A percentile compares a stretch with the other conserved stretches of the same genome.
Conservation (phyloP, 2,329 filamentous ascomycete species). For the Pseudocercospora cruenta region DNA sequence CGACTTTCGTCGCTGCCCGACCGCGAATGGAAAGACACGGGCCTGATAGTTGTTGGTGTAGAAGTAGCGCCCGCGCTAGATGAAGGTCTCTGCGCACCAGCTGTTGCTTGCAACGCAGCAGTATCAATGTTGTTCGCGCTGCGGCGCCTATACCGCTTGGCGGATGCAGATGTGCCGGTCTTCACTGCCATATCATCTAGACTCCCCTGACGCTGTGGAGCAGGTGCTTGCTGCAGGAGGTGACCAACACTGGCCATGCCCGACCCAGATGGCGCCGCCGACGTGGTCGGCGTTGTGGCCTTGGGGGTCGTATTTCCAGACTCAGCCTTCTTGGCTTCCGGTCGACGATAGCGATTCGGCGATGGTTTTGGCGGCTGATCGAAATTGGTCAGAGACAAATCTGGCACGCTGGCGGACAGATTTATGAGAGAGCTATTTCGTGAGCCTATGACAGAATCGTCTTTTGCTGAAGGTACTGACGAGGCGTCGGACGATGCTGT, state of each 20-base stretch:
- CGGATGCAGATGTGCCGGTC: constrained; percentile 63
- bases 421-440: constrained; percentile 47
- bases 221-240: constrained; percentile 39
- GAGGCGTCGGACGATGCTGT: constrained; percentile 56
- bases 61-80: constrained; percentile 35
- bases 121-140: constrained; percentile 72
- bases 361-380: constrained; percentile 67
- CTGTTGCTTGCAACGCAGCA: constrained; percentile 31
- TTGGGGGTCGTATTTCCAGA: constrained; percentile 46
- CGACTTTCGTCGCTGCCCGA: constrained; percentile 41
- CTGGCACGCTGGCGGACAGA: constrained; percentile 56
- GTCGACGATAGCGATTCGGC: constrained; percentile 82
- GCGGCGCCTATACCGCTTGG: constrained; percentile 77
- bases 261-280: constrained; percentile 54
- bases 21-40: constrained; percentile 38
- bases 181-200: constrained; percentile 73
- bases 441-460: constrained; percentile 40
- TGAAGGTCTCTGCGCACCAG: constrained; percentile 30
- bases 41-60: constrained; percentile 38
- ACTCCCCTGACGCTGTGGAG: constrained; percentile 45
- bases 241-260: constrained; percentile 61
- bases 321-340: constrained; percentile 59
- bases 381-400: constrained; percentile 58
- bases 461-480: constrained; percentile 38
- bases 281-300: constrained; percentile 15